A percentile compares a stretch with the other conserved stretches of the same genome.
phyloP scores from a whole-genome alignment of 192 early-diverging fungal genomes.

The Physocladia obscura region DNA sequence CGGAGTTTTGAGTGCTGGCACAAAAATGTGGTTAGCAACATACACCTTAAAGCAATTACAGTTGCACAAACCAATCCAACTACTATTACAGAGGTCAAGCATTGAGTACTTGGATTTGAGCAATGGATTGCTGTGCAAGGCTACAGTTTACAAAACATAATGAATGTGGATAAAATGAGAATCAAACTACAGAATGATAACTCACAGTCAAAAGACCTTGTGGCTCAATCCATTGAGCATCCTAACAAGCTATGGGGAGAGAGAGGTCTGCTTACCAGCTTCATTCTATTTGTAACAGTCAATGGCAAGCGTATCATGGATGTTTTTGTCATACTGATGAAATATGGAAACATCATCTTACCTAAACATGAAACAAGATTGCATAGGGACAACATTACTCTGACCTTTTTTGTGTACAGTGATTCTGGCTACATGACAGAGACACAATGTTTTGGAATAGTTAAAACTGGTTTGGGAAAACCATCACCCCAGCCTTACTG shows the following conservation, averaged over 20 bases:
- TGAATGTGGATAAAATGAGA: background rate
- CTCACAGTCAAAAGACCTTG: background rate
- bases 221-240: background rate
- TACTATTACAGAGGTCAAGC: background rate
- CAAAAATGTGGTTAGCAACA: background rate
- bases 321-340: background rate
- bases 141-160: background rate
- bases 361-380: background rate
- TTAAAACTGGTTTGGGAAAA: background rate
- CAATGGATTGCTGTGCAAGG: background rate
- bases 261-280: no score
- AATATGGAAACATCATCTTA: background rate
- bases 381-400: background rate
- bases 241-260: background rate
- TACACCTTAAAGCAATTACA: background rate
- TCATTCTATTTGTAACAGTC: background rate
- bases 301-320: background rate
- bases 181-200: no score
- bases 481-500: background rate
- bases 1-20: background rate
- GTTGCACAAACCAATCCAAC: background rate
- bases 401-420: no score
- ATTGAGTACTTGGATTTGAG: background rate
- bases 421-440: no score
- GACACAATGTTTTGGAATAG: background rate